These are phyloP conservation scores for Mycogone perniciosa DNA, from an alignment of 2,329 filamentous ascomycete species.

Conservation along the genomic window DNA sequence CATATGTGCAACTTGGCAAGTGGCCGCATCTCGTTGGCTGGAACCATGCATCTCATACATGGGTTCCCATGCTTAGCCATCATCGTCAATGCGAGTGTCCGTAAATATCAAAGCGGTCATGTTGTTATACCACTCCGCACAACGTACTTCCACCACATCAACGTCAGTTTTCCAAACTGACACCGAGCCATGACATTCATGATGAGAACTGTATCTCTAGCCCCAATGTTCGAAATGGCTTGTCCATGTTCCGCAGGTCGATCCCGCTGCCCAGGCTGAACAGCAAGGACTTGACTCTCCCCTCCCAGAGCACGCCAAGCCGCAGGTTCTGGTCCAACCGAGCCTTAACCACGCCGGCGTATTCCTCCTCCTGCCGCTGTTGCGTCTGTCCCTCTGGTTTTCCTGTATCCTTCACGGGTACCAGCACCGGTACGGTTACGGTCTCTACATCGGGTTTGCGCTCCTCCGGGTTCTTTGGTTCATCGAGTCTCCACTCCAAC, in stretches of 20 bases:
- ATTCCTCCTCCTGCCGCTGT: slow-evolving; percentile 49
- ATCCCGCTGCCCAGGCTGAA: slow-evolving; percentile 86
- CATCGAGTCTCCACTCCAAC: slow-evolving; percentile 43
- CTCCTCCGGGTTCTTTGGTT: slow-evolving; percentile 32
- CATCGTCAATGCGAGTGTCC: no score
- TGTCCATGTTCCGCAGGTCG: slow-evolving; percentile 68
- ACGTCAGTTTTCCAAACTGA: no score
- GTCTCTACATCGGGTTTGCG: slow-evolving; percentile 8
- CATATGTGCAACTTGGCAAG: no score
- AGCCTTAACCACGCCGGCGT: slow-evolving; percentile 83
- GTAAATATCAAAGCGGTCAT: no score
- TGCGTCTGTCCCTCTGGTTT: neutral
- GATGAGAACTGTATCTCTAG: slow-evolving; percentile 80
- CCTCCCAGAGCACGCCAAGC: slow-evolving; percentile 87
- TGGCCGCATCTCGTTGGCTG: no score
- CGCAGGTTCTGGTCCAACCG: slow-evolving; percentile 82
- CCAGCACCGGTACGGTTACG: slow-evolving; percentile 6
- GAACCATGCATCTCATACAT: no score
- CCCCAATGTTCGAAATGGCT: slow-evolving; percentile 70
- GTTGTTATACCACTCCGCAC: no score
- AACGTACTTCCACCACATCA: no score
- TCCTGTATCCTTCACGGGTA: slow-evolving; percentile 18
- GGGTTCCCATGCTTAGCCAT: no score
- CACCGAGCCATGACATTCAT: slow-evolving; percentile 32
- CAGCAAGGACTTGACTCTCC: slow-evolving; percentile 82